A percentile compares a stretch with the other conserved stretches of the same genome.
phyloP scores from a whole-genome alignment of 1,284 basidiomycete genomes.

The Apiotrichum gracile region DNA sequence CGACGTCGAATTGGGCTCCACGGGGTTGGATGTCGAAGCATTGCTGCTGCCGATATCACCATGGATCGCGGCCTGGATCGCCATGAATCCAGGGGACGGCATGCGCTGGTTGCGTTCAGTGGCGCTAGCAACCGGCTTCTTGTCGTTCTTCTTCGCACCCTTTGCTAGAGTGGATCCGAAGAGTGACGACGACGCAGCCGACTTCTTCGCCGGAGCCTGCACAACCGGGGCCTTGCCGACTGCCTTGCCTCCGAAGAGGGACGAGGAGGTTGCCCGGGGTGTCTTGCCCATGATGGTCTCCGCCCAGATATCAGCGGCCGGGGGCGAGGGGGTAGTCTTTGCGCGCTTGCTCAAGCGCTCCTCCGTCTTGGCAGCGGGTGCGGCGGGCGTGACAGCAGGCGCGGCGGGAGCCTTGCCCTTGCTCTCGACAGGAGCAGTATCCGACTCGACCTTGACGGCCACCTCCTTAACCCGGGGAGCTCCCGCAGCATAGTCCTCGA shows the following conservation, averaged over 20 bases:
- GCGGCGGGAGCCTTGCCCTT: background rate
- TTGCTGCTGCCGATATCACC: constrained; percentile 1
- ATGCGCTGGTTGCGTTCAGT: constrained; percentile 1
- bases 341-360: background rate
- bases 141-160: background rate
- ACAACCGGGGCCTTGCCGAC: background rate
- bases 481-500: background rate
- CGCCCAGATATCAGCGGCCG: constrained; percentile 17
- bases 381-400: background rate
- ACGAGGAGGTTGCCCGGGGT: background rate
- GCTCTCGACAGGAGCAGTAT: background rate
- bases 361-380: background rate
- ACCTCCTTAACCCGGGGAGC: background rate
- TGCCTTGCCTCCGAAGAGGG: background rate
- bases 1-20: background rate
- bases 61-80: constrained; percentile 19
- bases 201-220: background rate
- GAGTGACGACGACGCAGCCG: constrained; percentile 22
- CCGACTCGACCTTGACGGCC: background rate
- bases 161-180: constrained; percentile 12
- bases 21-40: constrained; percentile 17
- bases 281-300: constrained; percentile 1
- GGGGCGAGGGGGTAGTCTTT: background rate
- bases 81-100: constrained; percentile 23
- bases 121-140: no score